A percentile compares a stretch with the other conserved stretches of the same genome.
These are phyloP conservation scores for Irpex lacteus DNA, from an alignment of 1,284 basidiomycete species.

Conservation along the genomic window DNA sequence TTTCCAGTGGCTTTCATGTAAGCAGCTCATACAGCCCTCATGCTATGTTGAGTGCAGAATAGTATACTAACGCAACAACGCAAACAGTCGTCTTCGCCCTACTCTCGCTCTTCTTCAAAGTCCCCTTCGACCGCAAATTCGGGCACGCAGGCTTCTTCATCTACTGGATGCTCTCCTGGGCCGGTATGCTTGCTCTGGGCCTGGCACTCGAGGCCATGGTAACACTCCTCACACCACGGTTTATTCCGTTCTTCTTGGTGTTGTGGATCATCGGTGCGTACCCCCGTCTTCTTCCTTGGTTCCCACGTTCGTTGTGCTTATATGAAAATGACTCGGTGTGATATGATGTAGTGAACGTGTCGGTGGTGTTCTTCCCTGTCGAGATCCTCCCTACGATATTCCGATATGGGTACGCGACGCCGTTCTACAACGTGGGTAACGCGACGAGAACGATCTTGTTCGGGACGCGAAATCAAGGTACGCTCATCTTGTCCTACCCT, in stretches of 20 bases:
- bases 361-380: constrained; percentile 61
- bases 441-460: constrained; percentile 68
- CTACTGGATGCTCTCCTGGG: constrained; percentile 74
- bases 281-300: too few relatives aligned
- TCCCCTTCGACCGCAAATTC: constrained; percentile 51
- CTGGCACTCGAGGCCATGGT: constrained; percentile 63
- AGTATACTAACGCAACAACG: neutral
- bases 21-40: neutral
- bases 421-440: constrained; percentile 69
- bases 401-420: constrained; percentile 64
- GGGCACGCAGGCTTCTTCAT: constrained; percentile 63
- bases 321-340: neutral
- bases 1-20: constrained; percentile 20
- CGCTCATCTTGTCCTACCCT: constrained; percentile 17
- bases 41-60: neutral
- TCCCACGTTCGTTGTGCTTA: too few relatives aligned
- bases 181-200: constrained; percentile 41
- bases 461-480: constrained; percentile 59
- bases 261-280: constrained; percentile 63
- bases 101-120: constrained; percentile 63
- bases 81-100: constrained; percentile 45
- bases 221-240: constrained; percentile 50
- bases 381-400: constrained; percentile 66
- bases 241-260: constrained; percentile 50
- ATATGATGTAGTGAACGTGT: constrained; percentile 54